A percentile compares a stretch with the other conserved stretches of the same genome.
Conservation (phyloP, 257 asterid species). For the Solanum chiquidenum region DNA sequence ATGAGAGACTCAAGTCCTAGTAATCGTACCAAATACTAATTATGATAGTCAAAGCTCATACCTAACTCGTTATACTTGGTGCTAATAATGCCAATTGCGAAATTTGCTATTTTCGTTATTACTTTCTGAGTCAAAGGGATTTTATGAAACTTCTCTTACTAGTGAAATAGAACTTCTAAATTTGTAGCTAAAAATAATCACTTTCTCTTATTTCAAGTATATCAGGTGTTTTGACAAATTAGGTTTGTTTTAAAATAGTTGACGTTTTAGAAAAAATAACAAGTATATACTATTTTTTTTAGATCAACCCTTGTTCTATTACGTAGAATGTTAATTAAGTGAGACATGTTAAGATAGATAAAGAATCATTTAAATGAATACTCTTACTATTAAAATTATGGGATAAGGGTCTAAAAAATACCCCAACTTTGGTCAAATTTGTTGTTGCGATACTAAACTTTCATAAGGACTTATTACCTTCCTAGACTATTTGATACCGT, state of each 20-base stretch:
- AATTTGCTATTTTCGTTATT: background rate
- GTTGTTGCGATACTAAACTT: no score
- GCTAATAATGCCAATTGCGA: background rate
- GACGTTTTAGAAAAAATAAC: no score
- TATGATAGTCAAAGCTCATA: background rate
- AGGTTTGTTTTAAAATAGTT: background rate
- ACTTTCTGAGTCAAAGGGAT: background rate
- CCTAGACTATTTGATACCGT: no score
- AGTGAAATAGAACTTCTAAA: background rate
- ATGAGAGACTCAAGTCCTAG: background rate
- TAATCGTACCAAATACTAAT: background rate
- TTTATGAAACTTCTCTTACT: background rate
- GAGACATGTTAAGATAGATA: background rate
- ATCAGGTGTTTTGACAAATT: background rate
- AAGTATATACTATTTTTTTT: no score
- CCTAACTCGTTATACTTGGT: background rate
- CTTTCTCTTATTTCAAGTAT: background rate
- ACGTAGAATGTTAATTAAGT: background rate
- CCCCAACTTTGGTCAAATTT: no score
- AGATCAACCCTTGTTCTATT: background rate
- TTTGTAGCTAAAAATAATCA: background rate
- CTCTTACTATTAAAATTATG: background rate
- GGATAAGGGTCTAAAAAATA: no score
- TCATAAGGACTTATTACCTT: no score
- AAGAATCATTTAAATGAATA: background rate